Base-by-base conservation (phyloP, 108 stramenopile species). In the Pseudonitzschia pungens region DNA sequence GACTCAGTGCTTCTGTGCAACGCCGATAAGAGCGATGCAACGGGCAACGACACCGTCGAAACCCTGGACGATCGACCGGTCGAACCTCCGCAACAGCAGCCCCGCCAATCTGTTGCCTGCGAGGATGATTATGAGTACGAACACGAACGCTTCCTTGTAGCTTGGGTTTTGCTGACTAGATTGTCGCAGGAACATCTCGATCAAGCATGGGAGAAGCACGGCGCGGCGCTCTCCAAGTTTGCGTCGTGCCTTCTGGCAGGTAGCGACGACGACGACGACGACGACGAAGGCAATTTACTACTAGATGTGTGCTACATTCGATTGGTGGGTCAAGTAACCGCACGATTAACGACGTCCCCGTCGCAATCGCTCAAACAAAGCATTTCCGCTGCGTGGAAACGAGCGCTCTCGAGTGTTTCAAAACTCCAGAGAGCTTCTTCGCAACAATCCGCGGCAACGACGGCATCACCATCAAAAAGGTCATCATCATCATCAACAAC, bases 151-250 rank as follows among this genome's bases (percentile, higher is more conserved):
- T 50, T 21, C 9, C 55, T 78, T 29, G 77, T 62, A 8, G 65
- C 66, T 7, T 78, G 77, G 77, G 71, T 78, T 20, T 27, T 78
- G 15, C 57, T 78, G 26, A 60, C 71, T 2, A 48, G 77, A 62
- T 56, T 72, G 10, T 22, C 52, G 20, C 27, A 56, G n/a, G 58
- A 67, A 7, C 29, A 57, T 16, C 59, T 78, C 20, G 44, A 68
- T 28, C 16, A 51, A 15, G 66, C 54, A 22, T 77, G 76, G 76
- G 29, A 12, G 12, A 41, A 53, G 40, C 43, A 65, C 57, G 66
- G 71, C 10, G 10, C n/a, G 4, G 16, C 12, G 20, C 43, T 78
- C 24, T 32, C 45, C 8, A 26, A 29, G 26, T 72, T 78, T 72
- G 66, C 44, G n/a, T 8, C 22, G 6, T 8, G 22, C 43, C 27